Conservation (phyloP, 306 rosid species). For the Sophora flavescens region DNA sequence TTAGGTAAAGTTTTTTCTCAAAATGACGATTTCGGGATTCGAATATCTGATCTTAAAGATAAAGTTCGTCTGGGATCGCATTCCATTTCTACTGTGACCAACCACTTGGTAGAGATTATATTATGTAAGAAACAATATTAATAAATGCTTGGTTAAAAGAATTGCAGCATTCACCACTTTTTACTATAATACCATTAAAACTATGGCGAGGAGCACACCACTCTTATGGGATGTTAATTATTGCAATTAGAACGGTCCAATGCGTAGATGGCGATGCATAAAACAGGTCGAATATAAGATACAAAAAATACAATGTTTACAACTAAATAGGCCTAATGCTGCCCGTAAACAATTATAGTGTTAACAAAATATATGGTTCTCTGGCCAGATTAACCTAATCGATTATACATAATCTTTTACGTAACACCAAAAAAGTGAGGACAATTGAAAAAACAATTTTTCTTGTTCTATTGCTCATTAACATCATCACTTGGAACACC, state of each 20-base stretch:
- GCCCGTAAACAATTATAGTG: background rate
- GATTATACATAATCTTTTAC: background rate
- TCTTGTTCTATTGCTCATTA: slow-evolving; percentile 1
- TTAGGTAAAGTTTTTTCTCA: too few species aligned
- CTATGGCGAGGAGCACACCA: background rate
- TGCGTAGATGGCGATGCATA: background rate
- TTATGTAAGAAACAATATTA: background rate
- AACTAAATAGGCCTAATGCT: background rate
- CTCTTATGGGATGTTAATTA: slow-evolving; percentile 4
- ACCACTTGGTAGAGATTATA: background rate
- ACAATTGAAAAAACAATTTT: background rate
- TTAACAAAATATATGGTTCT: background rate
- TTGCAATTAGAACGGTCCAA: slow-evolving; percentile 1
- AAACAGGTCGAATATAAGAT: background rate
- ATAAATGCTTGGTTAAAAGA: background rate
- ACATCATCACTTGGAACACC: background rate
- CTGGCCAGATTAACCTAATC: background rate
- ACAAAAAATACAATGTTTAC: background rate
- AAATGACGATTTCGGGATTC: too few species aligned
- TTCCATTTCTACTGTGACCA: too few species aligned
- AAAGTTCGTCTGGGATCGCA: too few species aligned
- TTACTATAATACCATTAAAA: background rate
- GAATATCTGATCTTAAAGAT: too few species aligned
- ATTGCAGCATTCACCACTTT: background rate
- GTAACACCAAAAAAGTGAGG: background rate